Conservation (phyloP, 2,329 filamentous ascomycete species). For the Cercospora brassicicola region DNA sequence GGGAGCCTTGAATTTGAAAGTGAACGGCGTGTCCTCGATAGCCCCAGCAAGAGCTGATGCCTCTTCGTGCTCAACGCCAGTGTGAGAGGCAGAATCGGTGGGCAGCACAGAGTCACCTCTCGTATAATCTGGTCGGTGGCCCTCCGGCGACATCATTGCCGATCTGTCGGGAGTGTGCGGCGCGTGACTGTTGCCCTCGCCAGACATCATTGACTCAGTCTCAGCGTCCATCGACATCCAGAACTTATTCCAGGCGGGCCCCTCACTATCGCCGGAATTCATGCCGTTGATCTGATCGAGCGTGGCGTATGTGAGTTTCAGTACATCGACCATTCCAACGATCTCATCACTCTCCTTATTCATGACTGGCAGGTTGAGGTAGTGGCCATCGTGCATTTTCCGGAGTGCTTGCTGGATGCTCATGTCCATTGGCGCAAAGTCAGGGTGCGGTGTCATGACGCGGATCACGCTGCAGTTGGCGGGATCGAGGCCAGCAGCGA, state of each 20-base stretch:
- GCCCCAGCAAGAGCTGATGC: slow-evolving; percentile 64
- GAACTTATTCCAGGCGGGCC: slow-evolving; percentile 99
- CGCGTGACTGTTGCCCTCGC: slow-evolving; percentile 74
- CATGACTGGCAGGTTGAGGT: slow-evolving; percentile 97
- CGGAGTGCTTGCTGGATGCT: slow-evolving; percentile 95
- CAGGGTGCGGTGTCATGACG: slow-evolving; percentile 98
- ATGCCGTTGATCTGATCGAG: slow-evolving; percentile 95
- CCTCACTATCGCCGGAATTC: slow-evolving; percentile 82
- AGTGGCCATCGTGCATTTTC: slow-evolving; percentile 99
- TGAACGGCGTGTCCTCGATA: slow-evolving; percentile 72
- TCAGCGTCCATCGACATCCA: slow-evolving; percentile 96
- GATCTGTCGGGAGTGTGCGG: slow-evolving; percentile 69
- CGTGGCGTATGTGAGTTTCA: slow-evolving; percentile 97
- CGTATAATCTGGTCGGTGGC: slow-evolving; percentile 59
- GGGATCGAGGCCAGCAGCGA: slow-evolving; percentile 92
- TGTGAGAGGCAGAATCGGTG: slow-evolving; percentile 91
- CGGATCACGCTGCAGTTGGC: slow-evolving; percentile 94
- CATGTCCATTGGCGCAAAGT: slow-evolving; percentile 99
- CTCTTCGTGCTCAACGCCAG: slow-evolving; percentile 70
- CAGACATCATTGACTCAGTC: slow-evolving; percentile 94
- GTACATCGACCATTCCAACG: slow-evolving; percentile 97
- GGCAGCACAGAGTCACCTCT: slow-evolving; percentile 83
- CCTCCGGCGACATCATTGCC: slow-evolving; percentile 73
- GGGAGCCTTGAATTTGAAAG: slow-evolving; percentile 99
- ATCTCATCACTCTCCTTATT: slow-evolving; percentile 88